Conservation (phyloP, 169 alveolate species). For the Cryptosporidium baileyi region DNA sequence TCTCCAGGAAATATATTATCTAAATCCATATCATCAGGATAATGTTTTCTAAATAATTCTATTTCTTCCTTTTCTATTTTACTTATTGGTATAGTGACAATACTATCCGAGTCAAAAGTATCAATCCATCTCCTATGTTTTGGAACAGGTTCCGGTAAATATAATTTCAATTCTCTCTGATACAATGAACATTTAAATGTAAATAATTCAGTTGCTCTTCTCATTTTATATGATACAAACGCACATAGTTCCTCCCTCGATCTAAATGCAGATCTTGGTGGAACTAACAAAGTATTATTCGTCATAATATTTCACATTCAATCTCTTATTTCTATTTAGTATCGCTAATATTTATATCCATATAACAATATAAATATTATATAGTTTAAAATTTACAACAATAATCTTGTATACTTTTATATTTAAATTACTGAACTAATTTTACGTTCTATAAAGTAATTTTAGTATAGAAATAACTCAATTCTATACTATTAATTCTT, state of each 20-base stretch:
- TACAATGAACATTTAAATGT: slow-evolving; percentile 62
- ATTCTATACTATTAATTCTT: too few relatives aligned
- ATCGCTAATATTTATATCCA: too few relatives aligned
- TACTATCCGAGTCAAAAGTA: slow-evolving; percentile 68
- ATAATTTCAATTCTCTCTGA: slow-evolving; percentile 58
- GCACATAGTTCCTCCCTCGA: slow-evolving; percentile 68
- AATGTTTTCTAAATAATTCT: slow-evolving; percentile 26
- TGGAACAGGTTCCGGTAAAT: slow-evolving; percentile 68
- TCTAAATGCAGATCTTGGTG: slow-evolving; percentile 60
- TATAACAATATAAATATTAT: too few relatives aligned
- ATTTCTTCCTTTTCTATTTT: slow-evolving; percentile 61
- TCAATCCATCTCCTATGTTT: slow-evolving; percentile 70
- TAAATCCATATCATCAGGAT: slow-evolving; percentile 59
- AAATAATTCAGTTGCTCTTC: slow-evolving; percentile 66
- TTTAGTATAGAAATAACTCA: too few relatives aligned
- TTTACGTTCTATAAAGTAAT: neutral
- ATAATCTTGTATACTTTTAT: too few relatives aligned
- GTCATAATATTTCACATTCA: too few relatives aligned
- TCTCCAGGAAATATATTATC: slow-evolving; percentile 55
- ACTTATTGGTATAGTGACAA: slow-evolving; percentile 57
- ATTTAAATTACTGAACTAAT: neutral
- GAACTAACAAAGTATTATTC: slow-evolving; percentile 17
- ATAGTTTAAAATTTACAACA: too few relatives aligned
- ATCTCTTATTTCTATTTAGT: too few relatives aligned
- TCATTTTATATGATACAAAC: slow-evolving; percentile 63